Conservation (phyloP, 2,329 filamentous ascomycete genomes). For the Penicillium sp. region DNA sequence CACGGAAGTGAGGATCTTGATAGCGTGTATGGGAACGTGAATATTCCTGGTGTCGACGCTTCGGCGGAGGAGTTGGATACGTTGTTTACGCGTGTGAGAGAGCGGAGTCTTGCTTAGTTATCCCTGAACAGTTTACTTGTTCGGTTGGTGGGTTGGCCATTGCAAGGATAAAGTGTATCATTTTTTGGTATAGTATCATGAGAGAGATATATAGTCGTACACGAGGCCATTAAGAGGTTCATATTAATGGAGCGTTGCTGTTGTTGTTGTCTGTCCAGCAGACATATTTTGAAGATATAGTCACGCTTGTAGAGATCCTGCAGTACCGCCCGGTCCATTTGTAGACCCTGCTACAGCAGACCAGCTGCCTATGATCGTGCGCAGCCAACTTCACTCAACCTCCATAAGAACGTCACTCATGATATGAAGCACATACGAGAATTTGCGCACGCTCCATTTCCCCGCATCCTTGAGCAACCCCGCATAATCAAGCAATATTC, state of each 20-base stretch:
- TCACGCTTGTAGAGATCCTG: background rate
- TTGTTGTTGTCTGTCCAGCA: background rate
- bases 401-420: conserved; percentile 57
- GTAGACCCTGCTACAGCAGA: background rate
- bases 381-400: conserved; percentile 31
- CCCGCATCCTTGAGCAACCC: conserved; percentile 59
- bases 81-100: conserved; percentile 18
- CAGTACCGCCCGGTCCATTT: no score
- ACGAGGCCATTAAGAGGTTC: background rate
- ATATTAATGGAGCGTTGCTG: background rate
- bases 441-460: conserved; percentile 56
- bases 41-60: conserved; percentile 22
- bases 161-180: background rate
- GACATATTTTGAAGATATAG: background rate
- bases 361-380: background rate
- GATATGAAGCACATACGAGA: conserved; percentile 58
- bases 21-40: conserved; percentile 2
- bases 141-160: background rate
- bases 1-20: conserved; percentile 15
- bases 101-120: conserved; percentile 16
- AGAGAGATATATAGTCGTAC: background rate
- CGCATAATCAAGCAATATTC: conserved; percentile 58
- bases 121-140: background rate
- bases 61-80: conserved; percentile 25
- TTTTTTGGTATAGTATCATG: conserved; percentile 2